phyloP scores from a whole-genome alignment of 2,329 filamentous ascomycete species.

The Calonectria montana region DNA sequence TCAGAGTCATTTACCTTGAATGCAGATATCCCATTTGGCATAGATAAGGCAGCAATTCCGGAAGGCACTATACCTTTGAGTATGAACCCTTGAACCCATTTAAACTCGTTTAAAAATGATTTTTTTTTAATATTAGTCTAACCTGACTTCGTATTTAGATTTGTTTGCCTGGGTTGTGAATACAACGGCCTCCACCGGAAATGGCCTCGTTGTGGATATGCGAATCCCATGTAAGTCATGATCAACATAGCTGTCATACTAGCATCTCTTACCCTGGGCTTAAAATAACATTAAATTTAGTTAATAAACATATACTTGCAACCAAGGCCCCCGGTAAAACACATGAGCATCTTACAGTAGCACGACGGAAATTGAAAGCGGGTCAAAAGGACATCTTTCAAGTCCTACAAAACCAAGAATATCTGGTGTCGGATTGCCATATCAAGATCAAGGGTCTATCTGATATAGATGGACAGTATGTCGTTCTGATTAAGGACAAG shows the following conservation, averaged over 20 bases:
- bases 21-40: not conserved
- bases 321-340: not conserved
- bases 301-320: not conserved
- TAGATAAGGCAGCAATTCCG: not conserved
- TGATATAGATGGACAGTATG: not conserved
- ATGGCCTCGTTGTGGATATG: not conserved
- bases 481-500: not conserved
- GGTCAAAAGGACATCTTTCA: not conserved
- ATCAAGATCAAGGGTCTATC: not conserved
- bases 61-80: not conserved
- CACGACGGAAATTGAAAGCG: not conserved
- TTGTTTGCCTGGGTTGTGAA: not conserved
- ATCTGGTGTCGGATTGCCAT: not conserved
- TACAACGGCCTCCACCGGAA: not conserved
- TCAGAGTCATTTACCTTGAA: not conserved
- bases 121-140: too few relatives aligned
- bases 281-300: not conserved
- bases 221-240: not conserved
- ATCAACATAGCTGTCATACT: too few relatives aligned
- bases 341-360: not conserved
- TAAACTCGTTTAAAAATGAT: too few relatives aligned
- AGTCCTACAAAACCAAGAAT: not conserved
- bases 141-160: not conserved
- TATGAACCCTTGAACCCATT: not conserved
- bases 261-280: too few relatives aligned